Conservation (phyloP, 208 protist species). For the Giardia duodenalis region DNA sequence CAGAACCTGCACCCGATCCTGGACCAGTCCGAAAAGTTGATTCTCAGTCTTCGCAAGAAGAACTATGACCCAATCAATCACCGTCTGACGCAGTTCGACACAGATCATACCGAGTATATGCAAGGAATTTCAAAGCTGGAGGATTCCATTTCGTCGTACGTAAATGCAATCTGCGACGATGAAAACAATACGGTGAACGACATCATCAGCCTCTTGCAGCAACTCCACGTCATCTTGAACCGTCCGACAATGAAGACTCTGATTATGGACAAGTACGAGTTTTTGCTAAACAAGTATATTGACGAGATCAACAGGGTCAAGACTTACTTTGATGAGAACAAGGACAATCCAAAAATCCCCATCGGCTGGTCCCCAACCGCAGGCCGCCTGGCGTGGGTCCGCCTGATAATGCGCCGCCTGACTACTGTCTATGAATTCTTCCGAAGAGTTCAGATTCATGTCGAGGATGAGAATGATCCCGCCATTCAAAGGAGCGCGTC, state of each 20-base stretch:
- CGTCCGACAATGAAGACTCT: not conserved
- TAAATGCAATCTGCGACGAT: constrained; percentile 79
- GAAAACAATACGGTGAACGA: constrained; percentile 67
- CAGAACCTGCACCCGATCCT: constrained; percentile 75
- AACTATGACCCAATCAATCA: constrained; percentile 76
- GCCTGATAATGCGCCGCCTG: not conserved
- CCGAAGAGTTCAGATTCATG: not conserved
- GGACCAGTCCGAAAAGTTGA: constrained; percentile 68
- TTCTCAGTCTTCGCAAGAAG: constrained; percentile 67
- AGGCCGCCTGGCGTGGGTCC: not conserved
- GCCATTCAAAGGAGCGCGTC: not conserved
- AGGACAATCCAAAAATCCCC: constrained; percentile 6
- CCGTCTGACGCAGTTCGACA: constrained; percentile 72
- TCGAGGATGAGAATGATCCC: not conserved
- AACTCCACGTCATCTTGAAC: constrained; percentile 72
- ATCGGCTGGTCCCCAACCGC: not conserved
- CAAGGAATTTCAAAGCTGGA: constrained; percentile 71
- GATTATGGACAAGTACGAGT: not conserved
- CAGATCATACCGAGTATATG: constrained; percentile 79
- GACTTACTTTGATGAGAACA: not conserved
- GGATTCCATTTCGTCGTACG: constrained; percentile 71
- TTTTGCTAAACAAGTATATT: not conserved
- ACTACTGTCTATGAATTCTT: not conserved
- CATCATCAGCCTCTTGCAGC: constrained; percentile 66
- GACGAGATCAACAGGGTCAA: not conserved